Evolutionary conservation across 2,329 filamentous ascomycete genomes (phyloP).

Genomic region (Neonectria neomacrospora): DNA sequence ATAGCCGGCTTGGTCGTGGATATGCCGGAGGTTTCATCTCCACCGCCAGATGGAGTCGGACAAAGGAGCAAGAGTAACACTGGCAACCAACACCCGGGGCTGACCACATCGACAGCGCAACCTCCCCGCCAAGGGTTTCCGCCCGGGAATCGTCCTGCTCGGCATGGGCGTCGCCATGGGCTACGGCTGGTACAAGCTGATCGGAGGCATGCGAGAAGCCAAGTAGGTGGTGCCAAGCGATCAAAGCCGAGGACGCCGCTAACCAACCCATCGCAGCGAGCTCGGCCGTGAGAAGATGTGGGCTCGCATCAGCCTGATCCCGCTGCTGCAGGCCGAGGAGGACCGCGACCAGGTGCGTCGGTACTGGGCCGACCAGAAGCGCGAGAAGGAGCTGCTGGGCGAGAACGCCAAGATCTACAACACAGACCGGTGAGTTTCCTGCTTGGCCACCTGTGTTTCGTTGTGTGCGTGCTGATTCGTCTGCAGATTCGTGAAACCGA

Average conservation of each 20-base stretch:
- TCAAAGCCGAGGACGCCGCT: no score
- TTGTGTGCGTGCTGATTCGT: conserved; percentile 6
- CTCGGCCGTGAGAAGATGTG: conserved; percentile 98
- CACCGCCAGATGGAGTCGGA: no score
- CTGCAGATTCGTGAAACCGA: conserved; percentile 81
- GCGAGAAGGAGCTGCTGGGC: conserved; percentile 91
- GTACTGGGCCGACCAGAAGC: conserved; percentile 84
- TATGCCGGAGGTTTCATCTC: neutral
- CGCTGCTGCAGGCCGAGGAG: conserved; percentile 93
- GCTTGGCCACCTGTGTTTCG: neutral
- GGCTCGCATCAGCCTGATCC: conserved; percentile 94
- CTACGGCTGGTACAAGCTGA: conserved; percentile 90
- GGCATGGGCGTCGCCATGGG: conserved; percentile 82
- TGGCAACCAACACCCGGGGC: conserved; percentile 3
- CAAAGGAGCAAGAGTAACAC: neutral
- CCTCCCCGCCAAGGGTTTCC: conserved; percentile 90
- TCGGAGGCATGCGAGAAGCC: conserved; percentile 86
- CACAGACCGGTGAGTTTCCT: conserved; percentile 77
- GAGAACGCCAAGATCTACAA: conserved; percentile 88
- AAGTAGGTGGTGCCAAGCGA: conserved; percentile 71
- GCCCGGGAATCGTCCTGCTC: conserved; percentile 80
- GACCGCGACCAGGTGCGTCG: conserved; percentile 94
- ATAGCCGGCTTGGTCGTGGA: neutral
- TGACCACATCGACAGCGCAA: conserved; percentile 75
- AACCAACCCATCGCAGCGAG: conserved; percentile 70